These are phyloP conservation scores for Cladosporium sp. DNA, from an alignment of 2,329 filamentous ascomycete species.

Conservation along the genomic window DNA sequence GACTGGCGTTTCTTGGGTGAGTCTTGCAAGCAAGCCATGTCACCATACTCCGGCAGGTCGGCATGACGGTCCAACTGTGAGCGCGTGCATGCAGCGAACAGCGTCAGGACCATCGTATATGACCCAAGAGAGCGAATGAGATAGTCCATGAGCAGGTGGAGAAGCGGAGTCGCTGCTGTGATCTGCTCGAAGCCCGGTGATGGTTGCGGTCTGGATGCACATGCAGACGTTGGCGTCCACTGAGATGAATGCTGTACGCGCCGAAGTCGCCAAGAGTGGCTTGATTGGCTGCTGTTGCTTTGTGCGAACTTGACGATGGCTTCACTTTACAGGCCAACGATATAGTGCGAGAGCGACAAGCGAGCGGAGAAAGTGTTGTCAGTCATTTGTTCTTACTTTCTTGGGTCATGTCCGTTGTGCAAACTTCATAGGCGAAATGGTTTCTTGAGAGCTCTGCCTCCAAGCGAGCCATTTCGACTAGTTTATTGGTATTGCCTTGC, in stretches of 20 bases:
- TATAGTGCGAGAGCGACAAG: no score
- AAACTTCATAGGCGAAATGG: no score
- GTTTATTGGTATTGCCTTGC: background rate
- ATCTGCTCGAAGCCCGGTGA: background rate
- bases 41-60: background rate
- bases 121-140: background rate
- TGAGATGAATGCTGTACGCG: conserved; percentile 2
- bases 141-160: background rate
- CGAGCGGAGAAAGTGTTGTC: no score
- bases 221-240: conserved; percentile 10
- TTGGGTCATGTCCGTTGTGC: no score
- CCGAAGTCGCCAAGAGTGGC: conserved; percentile 3
- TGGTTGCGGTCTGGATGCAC: conserved; percentile 10
- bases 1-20: background rate
- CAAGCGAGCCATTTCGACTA: background rate
- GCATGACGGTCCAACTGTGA: conserved; percentile 3
- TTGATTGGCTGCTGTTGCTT: background rate
- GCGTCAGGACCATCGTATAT: background rate
- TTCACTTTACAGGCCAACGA: background rate
- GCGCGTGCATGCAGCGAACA: conserved; percentile 5
- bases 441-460: no score
- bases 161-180: conserved; percentile 12
- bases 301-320: conserved; percentile 1
- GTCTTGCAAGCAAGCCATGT: conserved; percentile 1
- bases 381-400: no score